A percentile compares a stretch with the other conserved stretches of the same genome.
Evolutionary conservation across 2,329 filamentous ascomycete genomes (phyloP).

Genomic region (Scedosporium minutisporum): DNA sequence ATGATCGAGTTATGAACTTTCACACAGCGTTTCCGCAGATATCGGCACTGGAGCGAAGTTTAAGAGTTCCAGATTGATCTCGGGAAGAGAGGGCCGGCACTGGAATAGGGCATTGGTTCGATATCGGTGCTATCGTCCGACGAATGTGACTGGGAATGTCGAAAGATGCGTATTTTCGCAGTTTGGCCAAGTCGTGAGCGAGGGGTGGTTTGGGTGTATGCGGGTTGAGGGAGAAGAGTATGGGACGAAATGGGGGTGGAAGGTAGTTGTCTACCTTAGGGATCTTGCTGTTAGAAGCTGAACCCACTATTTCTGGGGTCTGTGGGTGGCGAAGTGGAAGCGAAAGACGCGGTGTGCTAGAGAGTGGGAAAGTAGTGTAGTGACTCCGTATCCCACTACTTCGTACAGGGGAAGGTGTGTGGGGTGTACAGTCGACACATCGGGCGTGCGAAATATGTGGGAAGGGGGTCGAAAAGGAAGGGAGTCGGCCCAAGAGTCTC

Average conservation of each 20-base stretch:
- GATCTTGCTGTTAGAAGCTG: background rate
- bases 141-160: background rate
- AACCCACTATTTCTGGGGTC: background rate
- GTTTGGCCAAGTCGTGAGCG: background rate
- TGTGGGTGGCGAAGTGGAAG: background rate
- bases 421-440: background rate
- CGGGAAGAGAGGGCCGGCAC: constrained; percentile 1
- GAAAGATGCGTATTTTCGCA: background rate
- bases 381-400: background rate
- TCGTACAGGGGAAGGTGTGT: background rate
- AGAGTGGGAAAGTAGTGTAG: background rate
- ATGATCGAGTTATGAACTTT: constrained; percentile 3
- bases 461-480: background rate
- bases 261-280: constrained; percentile 3
- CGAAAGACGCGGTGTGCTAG: constrained; percentile 2
- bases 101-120: background rate
- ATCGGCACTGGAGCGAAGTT: background rate
- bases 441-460: background rate
- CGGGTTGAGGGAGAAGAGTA: background rate
- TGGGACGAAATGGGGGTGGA: background rate
- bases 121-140: background rate
- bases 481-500: too few species aligned
- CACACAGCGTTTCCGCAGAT: background rate
- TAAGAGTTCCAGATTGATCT: background rate
- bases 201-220: background rate